Evolutionary conservation across 2,329 filamentous ascomycete genomes (phyloP).

Genomic region (Aureobasidium leucospermi): DNA sequence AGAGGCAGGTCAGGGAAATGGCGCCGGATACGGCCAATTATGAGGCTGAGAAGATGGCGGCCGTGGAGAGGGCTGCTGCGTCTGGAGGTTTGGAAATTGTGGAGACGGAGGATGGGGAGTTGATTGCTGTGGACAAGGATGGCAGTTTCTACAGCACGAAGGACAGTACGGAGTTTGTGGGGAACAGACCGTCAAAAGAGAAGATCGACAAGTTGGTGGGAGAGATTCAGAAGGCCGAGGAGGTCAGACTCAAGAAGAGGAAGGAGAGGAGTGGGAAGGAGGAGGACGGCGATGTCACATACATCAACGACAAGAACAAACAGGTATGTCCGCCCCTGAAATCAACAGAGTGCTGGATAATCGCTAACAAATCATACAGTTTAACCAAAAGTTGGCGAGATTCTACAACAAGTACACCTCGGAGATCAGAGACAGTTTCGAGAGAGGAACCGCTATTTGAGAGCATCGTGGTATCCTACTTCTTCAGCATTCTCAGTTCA

Average conservation of each 20-base stretch:
- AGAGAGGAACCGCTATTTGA: conserved; percentile 92
- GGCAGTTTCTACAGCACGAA: conserved; percentile 87
- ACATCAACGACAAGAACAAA: conserved; percentile 99
- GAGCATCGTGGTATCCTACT: no score
- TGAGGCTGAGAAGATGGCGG: conserved; percentile 74
- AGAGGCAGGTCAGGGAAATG: conserved; percentile 75
- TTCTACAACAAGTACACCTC: conserved; percentile 99
- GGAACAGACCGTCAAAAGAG: conserved; percentile 80
- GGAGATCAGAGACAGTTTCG: conserved; percentile 95
- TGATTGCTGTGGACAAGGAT: conserved; percentile 87
- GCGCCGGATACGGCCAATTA: conserved; percentile 76
- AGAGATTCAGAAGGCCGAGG: conserved; percentile 83
- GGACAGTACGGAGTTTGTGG: conserved; percentile 70
- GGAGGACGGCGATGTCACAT: conserved; percentile 87
- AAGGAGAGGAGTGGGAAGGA: conserved; percentile 68
- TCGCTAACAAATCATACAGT: conserved; percentile 47
- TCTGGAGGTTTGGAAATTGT: conserved; percentile 85
- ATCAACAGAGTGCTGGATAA: not conserved
- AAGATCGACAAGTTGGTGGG: conserved; percentile 81
- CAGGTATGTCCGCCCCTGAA: conserved; percentile 4
- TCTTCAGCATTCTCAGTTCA: no score
- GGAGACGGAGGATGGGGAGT: conserved; percentile 88
- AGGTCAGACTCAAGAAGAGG: conserved; percentile 76
- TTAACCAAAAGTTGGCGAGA: conserved; percentile 90
- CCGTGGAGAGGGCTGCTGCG: conserved; percentile 76